A percentile compares a stretch with the other conserved stretches of the same genome.
Conservation (phyloP, 306 rosid species). For the Quillaja saponaria region DNA sequence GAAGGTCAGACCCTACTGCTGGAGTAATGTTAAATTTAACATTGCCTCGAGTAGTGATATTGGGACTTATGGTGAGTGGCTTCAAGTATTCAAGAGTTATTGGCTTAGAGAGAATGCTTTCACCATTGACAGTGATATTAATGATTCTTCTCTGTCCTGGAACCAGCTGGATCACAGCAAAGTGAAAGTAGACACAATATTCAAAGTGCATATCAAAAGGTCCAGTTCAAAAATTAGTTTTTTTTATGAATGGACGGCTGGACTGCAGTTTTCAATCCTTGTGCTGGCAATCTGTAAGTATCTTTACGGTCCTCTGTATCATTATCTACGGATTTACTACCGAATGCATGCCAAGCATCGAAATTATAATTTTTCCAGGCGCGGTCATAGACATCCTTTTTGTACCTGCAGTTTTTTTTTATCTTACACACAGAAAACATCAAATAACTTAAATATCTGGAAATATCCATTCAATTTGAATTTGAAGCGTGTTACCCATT, state of each 20-base stretch:
- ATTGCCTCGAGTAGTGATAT: not conserved
- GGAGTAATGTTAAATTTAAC: not conserved
- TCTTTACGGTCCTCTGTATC: not conserved
- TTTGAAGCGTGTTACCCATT: too few species aligned
- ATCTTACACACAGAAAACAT: too few species aligned
- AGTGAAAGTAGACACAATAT: slow-evolving; percentile 28
- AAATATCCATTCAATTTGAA: too few species aligned
- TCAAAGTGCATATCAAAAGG: not conserved
- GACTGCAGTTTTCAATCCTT: slow-evolving; percentile 17
- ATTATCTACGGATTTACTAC: too few species aligned
- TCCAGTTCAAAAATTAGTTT: not conserved
- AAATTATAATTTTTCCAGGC: too few species aligned
- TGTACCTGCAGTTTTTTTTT: not conserved
- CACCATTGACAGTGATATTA: slow-evolving; percentile 16
- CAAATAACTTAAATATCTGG: too few species aligned
- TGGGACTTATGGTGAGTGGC: slow-evolving; percentile 21
- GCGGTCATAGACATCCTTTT: slow-evolving; percentile 3
- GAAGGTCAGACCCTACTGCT: not conserved
- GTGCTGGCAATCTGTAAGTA: slow-evolving; percentile 10
- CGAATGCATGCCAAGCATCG: not conserved
- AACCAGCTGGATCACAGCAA: slow-evolving; percentile 19
- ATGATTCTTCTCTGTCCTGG: slow-evolving; percentile 12
- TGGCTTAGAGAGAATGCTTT: not conserved
- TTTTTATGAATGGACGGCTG: too few species aligned
- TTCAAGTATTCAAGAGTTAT: slow-evolving; percentile 29